phyloP scores from a whole-genome alignment of 441 rosid species.

The Mallotus repandus region DNA sequence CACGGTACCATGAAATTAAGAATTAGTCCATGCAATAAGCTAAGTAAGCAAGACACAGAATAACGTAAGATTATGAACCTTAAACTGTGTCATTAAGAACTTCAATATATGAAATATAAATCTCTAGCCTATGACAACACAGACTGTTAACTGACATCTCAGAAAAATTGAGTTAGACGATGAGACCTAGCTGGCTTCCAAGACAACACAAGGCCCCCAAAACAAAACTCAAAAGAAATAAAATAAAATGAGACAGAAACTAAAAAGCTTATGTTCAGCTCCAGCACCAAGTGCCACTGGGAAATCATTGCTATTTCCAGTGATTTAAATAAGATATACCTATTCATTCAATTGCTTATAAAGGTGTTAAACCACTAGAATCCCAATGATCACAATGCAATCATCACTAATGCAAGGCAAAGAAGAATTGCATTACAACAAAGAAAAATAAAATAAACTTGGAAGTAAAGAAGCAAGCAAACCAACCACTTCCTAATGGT shows the following conservation, averaged over 20 bases:
- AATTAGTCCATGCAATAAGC: background rate
- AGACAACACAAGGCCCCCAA: too few species aligned
- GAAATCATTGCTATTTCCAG: too few species aligned
- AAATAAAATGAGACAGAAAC: too few species aligned
- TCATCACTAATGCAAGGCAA: background rate
- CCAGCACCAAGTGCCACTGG: too few species aligned
- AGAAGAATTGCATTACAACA: background rate
- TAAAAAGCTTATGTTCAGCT: too few species aligned
- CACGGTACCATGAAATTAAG: background rate
- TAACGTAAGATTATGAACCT: background rate
- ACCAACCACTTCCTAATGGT: slow-evolving; percentile 62
- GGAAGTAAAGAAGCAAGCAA: background rate
- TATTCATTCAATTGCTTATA: background rate
- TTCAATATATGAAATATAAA: background rate
- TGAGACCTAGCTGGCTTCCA: background rate
- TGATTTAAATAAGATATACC: too few species aligned
- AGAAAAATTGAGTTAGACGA: background rate
- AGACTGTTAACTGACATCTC: background rate
- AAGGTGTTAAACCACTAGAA: background rate
- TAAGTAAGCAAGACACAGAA: background rate
- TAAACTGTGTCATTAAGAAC: background rate
- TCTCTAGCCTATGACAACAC: background rate
- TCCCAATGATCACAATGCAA: background rate
- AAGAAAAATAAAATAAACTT: background rate
- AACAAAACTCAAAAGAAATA: too few species aligned